Conservation (phyloP, 2,329 filamentous ascomycete species). For the Penicillium sp. region DNA sequence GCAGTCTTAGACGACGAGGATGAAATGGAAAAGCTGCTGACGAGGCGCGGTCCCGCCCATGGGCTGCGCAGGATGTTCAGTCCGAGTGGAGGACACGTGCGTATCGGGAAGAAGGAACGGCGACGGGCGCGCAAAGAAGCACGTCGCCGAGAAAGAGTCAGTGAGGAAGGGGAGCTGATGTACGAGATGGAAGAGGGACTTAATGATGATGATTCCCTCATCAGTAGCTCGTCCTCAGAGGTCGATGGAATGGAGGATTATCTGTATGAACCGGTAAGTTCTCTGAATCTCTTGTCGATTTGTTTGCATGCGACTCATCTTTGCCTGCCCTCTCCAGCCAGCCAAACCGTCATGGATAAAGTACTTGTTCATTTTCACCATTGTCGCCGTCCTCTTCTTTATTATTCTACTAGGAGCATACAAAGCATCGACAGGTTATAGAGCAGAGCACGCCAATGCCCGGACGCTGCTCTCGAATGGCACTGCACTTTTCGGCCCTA, state of each 20-base stretch:
- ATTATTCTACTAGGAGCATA: conserved; percentile 57
- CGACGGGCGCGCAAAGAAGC: conserved; percentile 48
- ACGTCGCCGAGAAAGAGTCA: conserved; percentile 49
- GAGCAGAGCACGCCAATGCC: conserved; percentile 24
- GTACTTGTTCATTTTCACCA: conserved; percentile 41
- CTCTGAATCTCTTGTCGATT: conserved; percentile 1
- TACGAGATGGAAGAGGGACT: conserved; percentile 84
- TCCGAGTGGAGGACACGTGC: conserved; percentile 47
- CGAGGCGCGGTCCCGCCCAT: conserved; percentile 37
- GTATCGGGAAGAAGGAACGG: conserved; percentile 53
- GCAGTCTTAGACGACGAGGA: conserved; percentile 74
- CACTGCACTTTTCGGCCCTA: conserved; percentile 83
- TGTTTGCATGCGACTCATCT: conserved; percentile 14
- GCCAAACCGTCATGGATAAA: conserved; percentile 29
- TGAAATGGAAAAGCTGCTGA: conserved; percentile 51
- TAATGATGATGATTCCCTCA: conserved; percentile 61
- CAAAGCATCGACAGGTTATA: conserved; percentile 48
- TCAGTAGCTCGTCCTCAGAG: conserved; percentile 58
- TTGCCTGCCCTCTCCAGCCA: conserved; percentile 17
- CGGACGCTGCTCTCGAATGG: conserved; percentile 64
- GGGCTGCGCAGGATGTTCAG: conserved; percentile 43
- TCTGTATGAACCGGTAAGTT: conserved; percentile 28
- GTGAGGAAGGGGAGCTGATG: conserved; percentile 74
- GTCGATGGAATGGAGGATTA: conserved; percentile 45
- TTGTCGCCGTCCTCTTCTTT: conserved; percentile 54